Evolutionary conservation across 805 yeast genomes (phyloP), one percentile per base, ranked within the genome.

Genomic region (Barnettozyma pratensis): DNA sequence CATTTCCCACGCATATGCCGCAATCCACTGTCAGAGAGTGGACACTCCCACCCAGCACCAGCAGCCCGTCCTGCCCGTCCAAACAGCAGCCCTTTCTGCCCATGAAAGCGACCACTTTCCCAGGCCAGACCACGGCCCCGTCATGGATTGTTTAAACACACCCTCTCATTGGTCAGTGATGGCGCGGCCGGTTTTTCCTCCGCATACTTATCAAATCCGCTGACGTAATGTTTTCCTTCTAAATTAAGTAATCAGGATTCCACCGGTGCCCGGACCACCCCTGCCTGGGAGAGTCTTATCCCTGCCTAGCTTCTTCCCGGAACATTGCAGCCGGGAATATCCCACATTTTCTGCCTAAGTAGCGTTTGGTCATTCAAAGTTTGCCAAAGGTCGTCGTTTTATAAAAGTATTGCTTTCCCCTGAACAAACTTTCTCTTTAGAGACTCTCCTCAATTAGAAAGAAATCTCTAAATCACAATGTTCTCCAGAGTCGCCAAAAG

Each of bases 401-500:
- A 44, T 31, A 44, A 44, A 14, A 37, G 19, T 19, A 25, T 12
- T 37, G 14, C 19, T 37, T 44, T n/a, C 37, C 41, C 29, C n/a
- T 26, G 3, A 7, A 26, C 36, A 25, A 10, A 25, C 19, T 11
- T 14, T 6, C 8, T 11, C 9, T 7, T 6, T 37, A 37, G 39
- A n/a, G 5, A 10, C 19, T n/a, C 9, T 7, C 39, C 29, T 12
- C n/a, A 29, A 11, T 34, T 4, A 3, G 12, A 26, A n/a, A 4
- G 9, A n/a, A 27, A 35, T 25, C 9, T 4, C 42, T 31, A 10
- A 34, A 36, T 32, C 38, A 49, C 42, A 56, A 83, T 83, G 87
- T 72, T 83, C 47, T 65, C 80, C 50, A 77, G 75, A 72, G 55
- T 76, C 56, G 79, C 82, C 45, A 68, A 72, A 61, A 79, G 87